Base-by-base conservation (phyloP, 78 protist species). In the Guillardia theta region DNA sequence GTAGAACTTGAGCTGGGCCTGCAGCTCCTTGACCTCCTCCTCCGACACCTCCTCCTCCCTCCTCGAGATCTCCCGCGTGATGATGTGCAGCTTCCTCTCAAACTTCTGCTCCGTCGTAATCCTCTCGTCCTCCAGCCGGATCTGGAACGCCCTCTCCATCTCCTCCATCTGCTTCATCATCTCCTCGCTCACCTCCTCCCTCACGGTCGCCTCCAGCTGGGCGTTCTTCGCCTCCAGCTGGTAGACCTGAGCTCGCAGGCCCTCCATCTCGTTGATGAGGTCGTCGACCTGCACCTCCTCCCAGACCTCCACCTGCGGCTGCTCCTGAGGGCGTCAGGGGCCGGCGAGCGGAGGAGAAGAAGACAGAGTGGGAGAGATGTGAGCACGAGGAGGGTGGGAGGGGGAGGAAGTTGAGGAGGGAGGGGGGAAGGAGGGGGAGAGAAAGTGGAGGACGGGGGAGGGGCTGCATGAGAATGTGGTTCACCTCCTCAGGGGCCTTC, bases 121-220 rank as follows among this genome's bases (percentile, higher is more conserved):
- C 33, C 90, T 46, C 90, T 80, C 90, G 48, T 80, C 48, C 90
- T 80, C 90, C 37, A 80, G 5, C 44, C 90, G 90, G 12, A 70
- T 33, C 83, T 70, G 45, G 50, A 41, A 78, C 39, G 88, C 39
- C 44, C 27, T 12, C 90, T 80, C 48, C 48, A 43, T 6, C 43
- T 15, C 37, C 6, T 15, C 4, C 48, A 80, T 80, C 90, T 80
- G 90, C 43, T 33, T 10, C 46, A 80, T 80, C 90, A 80, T 80
- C 48, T 80, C 90, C 90, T 80, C 53, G 53, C 46, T 19, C 48
- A 80, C 90, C 50, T 80, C 90, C 90, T 80, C 90, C 37, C 90
- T 46, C 58, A 58, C 70, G 39, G 21, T 58, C 4, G 21, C 70
- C 6, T 58, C 83, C 10, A 70, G 45, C 83, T 70, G 83, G 10